These are phyloP conservation scores for Boletus semigastroideus DNA, from an alignment of 1,284 basidiomycete genomes.

Conservation along the genomic window DNA sequence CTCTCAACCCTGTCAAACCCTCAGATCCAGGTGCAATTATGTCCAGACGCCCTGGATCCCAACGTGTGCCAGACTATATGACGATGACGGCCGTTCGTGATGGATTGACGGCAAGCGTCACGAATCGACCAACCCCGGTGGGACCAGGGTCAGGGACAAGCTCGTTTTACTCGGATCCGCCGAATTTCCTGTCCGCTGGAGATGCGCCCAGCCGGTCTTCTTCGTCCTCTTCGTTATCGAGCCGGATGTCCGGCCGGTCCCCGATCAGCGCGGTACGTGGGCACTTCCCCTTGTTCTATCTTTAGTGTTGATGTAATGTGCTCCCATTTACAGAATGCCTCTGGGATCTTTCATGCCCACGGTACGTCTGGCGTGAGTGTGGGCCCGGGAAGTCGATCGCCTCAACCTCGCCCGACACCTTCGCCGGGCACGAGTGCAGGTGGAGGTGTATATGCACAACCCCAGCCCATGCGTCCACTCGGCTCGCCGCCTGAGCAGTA, in stretches of 20 bases:
- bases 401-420: conserved; percentile 20
- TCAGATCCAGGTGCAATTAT: conserved; percentile 10
- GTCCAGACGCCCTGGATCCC: conserved; percentile 16
- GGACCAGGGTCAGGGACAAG: conserved; percentile 13
- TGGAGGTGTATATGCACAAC: conserved; percentile 20
- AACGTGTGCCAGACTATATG: conserved; percentile 35
- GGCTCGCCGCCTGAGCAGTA: conserved; percentile 15
- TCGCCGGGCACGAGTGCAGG: conserved; percentile 4
- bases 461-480: conserved; percentile 24
- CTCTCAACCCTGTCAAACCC: conserved; percentile 16
- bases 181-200: conserved; percentile 21
- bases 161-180: conserved; percentile 25
- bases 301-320: conserved; percentile 2
- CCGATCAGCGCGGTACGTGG: conserved; percentile 29
- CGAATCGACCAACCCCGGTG: conserved; percentile 15
- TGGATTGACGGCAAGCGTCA: conserved; percentile 24
- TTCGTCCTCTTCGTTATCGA: conserved; percentile 35
- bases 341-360: conserved; percentile 23
- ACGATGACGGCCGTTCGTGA: conserved; percentile 33
- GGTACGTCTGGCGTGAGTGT: conserved; percentile 7
- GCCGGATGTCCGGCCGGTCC: conserved; percentile 33
- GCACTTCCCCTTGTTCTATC: not conserved
- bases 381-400: conserved; percentile 14
- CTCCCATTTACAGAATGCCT: conserved; percentile 16
- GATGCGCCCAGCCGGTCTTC: conserved; percentile 34